phyloP scores from a whole-genome alignment of 805 yeast genomes.

The Scheffersomyces coipomensis region DNA sequence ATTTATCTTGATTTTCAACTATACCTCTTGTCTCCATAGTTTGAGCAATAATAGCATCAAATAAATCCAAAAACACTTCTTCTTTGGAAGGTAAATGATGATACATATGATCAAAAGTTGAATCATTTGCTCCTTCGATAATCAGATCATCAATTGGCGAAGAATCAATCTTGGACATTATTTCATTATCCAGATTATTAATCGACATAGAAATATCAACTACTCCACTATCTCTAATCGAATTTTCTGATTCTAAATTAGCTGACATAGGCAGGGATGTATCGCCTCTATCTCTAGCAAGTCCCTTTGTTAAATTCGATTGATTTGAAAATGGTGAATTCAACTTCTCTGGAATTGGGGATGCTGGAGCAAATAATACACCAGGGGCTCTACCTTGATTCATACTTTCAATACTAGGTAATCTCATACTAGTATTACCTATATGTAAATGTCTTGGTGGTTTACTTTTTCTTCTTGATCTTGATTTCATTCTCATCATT shows the following conservation, averaged over 20 bases:
- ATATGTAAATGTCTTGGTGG: conserved; percentile 27
- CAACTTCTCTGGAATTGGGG: conserved; percentile 13
- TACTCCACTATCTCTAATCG: background rate
- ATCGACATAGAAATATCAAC: background rate
- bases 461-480: conserved; percentile 55
- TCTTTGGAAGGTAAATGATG: conserved; percentile 3
- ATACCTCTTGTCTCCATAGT: conserved; percentile 61
- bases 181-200: background rate
- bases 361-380: conserved; percentile 10
- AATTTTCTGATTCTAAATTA: background rate
- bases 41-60: conserved; percentile 55
- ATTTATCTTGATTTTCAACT: conserved; percentile 42
- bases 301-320: conserved; percentile 3
- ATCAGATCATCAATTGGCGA: background rate
- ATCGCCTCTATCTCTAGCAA: background rate
- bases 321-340: conserved; percentile 2
- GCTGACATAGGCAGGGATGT: background rate
- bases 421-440: conserved; percentile 8
- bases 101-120: background rate
- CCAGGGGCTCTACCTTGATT: conserved; percentile 1
- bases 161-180: background rate
- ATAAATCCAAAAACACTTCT: conserved; percentile 35
- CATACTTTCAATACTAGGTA: conserved; percentile 20
- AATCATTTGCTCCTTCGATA: background rate
- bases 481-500: conserved; percentile 54